phyloP scores from a whole-genome alignment of 495 filamentous ascomycete genomes.

The Penicillium alfredii region DNA sequence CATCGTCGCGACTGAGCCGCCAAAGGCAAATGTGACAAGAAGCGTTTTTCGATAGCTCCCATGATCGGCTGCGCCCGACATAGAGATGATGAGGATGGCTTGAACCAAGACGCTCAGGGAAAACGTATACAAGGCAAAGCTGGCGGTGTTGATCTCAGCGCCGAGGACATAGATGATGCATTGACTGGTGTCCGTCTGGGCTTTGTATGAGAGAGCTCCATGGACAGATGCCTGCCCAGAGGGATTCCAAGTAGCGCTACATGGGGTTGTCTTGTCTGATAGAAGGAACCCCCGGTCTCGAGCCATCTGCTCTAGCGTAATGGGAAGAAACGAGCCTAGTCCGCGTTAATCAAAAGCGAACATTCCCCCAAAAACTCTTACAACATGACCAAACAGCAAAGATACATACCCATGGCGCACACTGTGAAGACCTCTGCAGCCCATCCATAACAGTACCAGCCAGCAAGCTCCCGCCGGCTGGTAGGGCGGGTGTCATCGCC shows the following conservation, averaged over 20 bases:
- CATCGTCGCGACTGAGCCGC: conserved; percentile 80
- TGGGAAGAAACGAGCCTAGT: conserved; percentile 89
- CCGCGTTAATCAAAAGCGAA: conserved; percentile 1
- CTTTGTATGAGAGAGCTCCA: conserved; percentile 22
- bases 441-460: conserved; percentile 96
- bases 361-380: no score
- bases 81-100: conserved; percentile 84
- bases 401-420: conserved; percentile 66
- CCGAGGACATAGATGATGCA: conserved; percentile 82
- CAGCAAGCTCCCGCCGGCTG: conserved; percentile 77
- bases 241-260: conserved; percentile 47
- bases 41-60: conserved; percentile 87
- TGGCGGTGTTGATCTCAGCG: conserved; percentile 86
- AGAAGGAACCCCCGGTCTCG: conserved; percentile 81
- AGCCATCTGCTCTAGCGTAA: conserved; percentile 88
- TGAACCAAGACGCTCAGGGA: conserved; percentile 86
- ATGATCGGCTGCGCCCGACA: conserved; percentile 94
- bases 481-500: conserved; percentile 87
- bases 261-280: conserved; percentile 66
- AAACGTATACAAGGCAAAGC: conserved; percentile 98
- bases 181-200: conserved; percentile 46
- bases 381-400: conserved; percentile 1
- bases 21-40: conserved; percentile 73
- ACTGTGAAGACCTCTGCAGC: conserved; percentile 97
- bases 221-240: conserved; percentile 15